Evolutionary conservation across 768 basidiomycete genomes (phyloP), one percentile per base, ranked within the genome.

Genomic region (Grammothele lineata): DNA sequence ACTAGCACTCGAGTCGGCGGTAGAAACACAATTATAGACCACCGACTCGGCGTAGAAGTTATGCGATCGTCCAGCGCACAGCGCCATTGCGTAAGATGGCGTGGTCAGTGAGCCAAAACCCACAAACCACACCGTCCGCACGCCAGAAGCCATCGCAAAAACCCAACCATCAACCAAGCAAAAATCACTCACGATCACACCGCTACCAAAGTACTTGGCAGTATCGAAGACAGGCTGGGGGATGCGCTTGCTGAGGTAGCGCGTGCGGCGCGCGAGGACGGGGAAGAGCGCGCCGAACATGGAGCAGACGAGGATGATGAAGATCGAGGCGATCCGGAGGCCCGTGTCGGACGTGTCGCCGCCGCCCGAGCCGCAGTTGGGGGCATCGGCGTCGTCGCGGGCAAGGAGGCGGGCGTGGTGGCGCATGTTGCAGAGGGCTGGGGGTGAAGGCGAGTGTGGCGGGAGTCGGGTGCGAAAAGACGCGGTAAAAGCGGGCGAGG

Each of bases 121-220:
- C n/a, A n/a, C n/a, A n/a, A n/a, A n/a, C n/a, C n/a, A n/a, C n/a
- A n/a, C n/a, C n/a, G n/a, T n/a, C n/a, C n/a, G n/a, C n/a, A n/a
- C n/a, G n/a, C n/a, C n/a, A n/a, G n/a, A n/a, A n/a, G n/a, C n/a
- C n/a, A n/a, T n/a, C n/a, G n/a, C n/a, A n/a, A n/a, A n/a, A n/a
- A n/a, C n/a, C n/a, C n/a, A n/a, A n/a, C n/a, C n/a, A n/a, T n/a
- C n/a, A n/a, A n/a, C n/a, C n/a, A n/a, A n/a, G n/a, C n/a, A n/a
- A n/a, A n/a, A n/a, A n/a, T 7, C 27, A 70, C 83, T 57, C 48
- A 88, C 87, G 56, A 91, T 90, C 40, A 91, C 87, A 21, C 92
- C 92, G 12, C 88, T 91, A 22, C 92, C 92, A 66, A 94, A 93
- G 64, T 85, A 92, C 65, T 91, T 92, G 25, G 87, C 84, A 62